Conservation (phyloP, 73 alveolate genomes). For the Symbiodinium natans region DNA sequence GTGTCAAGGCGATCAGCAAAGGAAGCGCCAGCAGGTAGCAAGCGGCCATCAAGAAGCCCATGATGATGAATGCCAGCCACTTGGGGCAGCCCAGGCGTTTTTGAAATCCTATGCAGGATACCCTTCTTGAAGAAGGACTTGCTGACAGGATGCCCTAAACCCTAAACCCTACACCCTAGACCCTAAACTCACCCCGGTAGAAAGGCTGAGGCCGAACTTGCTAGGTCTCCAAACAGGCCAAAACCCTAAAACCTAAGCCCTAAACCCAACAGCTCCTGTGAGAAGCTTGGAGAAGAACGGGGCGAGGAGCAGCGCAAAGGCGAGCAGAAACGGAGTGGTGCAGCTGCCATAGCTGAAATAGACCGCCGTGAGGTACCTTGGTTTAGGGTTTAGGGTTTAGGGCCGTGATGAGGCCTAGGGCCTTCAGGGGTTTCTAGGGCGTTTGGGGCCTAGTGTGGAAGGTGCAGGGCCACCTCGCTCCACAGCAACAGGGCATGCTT, state of each 20-base stretch:
- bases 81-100: background rate
- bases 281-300: constrained; percentile 55
- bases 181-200: too few species aligned
- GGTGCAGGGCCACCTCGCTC: too few species aligned
- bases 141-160: background rate
- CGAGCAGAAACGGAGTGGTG: constrained; percentile 73
- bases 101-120: background rate
- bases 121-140: too few species aligned
- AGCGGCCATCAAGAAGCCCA: constrained; percentile 69
- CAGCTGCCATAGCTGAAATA: constrained; percentile 83
- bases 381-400: background rate
- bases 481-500: too few species aligned
- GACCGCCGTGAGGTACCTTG: constrained; percentile 30
- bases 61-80: constrained; percentile 71
- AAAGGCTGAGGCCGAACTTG: too few species aligned
- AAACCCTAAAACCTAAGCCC: background rate
- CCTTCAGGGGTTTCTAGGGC: too few species aligned
- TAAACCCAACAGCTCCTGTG: background rate
- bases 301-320: constrained; percentile 58
- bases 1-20: constrained; percentile 38
- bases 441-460: too few species aligned
- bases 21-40: constrained; percentile 64
- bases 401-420: background rate
- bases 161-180: background rate
- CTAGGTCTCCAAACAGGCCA: too few species aligned